These are phyloP conservation scores for Elsinoe perseae DNA, from an alignment of 2,329 filamentous ascomycete species.

Conservation along the genomic window DNA sequence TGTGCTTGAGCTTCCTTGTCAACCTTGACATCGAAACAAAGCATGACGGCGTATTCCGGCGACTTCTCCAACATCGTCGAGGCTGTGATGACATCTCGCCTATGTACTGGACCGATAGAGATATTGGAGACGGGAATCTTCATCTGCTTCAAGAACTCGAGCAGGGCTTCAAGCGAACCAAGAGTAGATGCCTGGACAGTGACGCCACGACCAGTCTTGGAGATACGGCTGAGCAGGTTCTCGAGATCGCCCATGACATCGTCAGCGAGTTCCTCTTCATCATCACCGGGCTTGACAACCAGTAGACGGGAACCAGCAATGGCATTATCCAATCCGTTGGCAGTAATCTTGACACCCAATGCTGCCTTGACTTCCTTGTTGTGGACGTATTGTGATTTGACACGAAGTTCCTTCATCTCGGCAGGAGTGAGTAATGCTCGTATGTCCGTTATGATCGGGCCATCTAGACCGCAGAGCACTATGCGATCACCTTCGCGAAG, in stretches of 20 bases:
- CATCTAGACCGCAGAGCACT: slow-evolving; percentile 92
- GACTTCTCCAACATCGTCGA: slow-evolving; percentile 95
- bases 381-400: slow-evolving; percentile 95
- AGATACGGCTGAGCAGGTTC: slow-evolving; percentile 81
- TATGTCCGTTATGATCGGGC: slow-evolving; percentile 90
- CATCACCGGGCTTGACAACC: slow-evolving; percentile 88
- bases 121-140: slow-evolving; percentile 98
- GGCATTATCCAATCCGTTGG: slow-evolving; percentile 87
- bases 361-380: slow-evolving; percentile 99
- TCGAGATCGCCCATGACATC: slow-evolving; percentile 94
- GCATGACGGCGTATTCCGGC: slow-evolving; percentile 95
- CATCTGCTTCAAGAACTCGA: slow-evolving; percentile 90
- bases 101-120: slow-evolving; percentile 93
- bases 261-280: slow-evolving; percentile 84
- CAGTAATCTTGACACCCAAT: slow-evolving; percentile 96
- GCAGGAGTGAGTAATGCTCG: slow-evolving; percentile 88
- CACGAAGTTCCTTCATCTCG: slow-evolving; percentile 83
- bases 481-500: slow-evolving; percentile 90
- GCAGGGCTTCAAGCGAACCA: slow-evolving; percentile 87
- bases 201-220: slow-evolving; percentile 87
- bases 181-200: slow-evolving; percentile 96
- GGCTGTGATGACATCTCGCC: slow-evolving; percentile 90
- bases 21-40: slow-evolving; percentile 98
- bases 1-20: slow-evolving; percentile 91
- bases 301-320: slow-evolving; percentile 93